A percentile compares a stretch with the other conserved stretches of the same genome.
Conservation (phyloP, 2,329 filamentous ascomycete species). For the Chalara sp. region DNA sequence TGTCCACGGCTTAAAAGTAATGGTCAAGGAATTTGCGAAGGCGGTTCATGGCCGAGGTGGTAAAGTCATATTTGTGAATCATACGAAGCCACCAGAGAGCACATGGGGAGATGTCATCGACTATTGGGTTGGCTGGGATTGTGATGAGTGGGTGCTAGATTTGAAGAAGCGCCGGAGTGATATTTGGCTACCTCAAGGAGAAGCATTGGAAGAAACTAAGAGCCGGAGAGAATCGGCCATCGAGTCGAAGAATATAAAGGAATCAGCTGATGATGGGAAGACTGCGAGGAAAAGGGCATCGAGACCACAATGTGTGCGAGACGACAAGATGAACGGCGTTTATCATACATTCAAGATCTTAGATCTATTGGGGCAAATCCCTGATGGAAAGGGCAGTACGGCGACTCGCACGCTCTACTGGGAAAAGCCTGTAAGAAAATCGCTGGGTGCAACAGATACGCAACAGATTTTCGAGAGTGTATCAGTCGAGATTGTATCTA, state of each 20-base stretch:
- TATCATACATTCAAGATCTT: conserved; percentile 25
- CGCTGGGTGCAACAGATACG: not conserved
- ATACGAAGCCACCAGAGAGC: conserved; percentile 65
- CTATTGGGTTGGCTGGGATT: conserved; percentile 70
- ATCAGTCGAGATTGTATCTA: conserved; percentile 2
- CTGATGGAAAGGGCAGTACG: conserved; percentile 12
- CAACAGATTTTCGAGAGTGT: conserved; percentile 1
- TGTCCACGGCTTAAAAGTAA: conserved; percentile 64
- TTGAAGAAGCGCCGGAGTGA: conserved; percentile 31
- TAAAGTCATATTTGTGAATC: conserved; percentile 67
- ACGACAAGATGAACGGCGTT: conserved; percentile 24
- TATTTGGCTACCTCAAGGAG: conserved; percentile 25
- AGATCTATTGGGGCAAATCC: conserved; percentile 15
- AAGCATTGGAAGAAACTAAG: conserved; percentile 2
- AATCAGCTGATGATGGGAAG: not conserved
- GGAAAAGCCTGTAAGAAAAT: conserved; percentile 4
- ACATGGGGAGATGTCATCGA: conserved; percentile 68
- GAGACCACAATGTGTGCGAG: conserved; percentile 18
- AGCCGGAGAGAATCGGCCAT: conserved; percentile 8
- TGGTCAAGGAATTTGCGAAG: conserved; percentile 66
- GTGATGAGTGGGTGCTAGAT: conserved; percentile 65
- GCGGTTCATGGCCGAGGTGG: conserved; percentile 59
- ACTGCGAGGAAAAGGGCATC: conserved; percentile 2
- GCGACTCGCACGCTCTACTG: conserved; percentile 14
- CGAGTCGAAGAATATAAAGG: not conserved